Percentiles rank a stretch among this genome's conserved stretches.
phyloP scores from a whole-genome alignment of 2,329 filamentous ascomycete species.

The Drechslerella dactyloides region DNA sequence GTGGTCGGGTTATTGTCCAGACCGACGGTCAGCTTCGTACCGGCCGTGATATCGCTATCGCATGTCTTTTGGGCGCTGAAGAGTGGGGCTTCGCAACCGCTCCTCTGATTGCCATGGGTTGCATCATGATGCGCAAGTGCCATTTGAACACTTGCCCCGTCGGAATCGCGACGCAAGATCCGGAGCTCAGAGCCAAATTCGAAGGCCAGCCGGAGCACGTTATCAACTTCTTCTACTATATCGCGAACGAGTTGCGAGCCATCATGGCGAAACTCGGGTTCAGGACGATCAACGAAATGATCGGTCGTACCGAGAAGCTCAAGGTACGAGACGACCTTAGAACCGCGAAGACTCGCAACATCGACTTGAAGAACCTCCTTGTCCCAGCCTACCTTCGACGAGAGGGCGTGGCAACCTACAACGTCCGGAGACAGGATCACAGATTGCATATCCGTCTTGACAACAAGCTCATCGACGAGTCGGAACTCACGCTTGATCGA shows the following conservation, averaged over 20 bases:
- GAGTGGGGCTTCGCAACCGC: slow-evolving; percentile 97
- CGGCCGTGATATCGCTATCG: slow-evolving; percentile 90
- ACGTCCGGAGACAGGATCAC: slow-evolving; percentile 97
- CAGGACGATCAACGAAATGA: slow-evolving; percentile 97
- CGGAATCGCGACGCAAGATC: slow-evolving; percentile 93
- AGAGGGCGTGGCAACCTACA: slow-evolving; percentile 93
- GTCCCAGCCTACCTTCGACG: slow-evolving; percentile 95
- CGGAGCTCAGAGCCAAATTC: slow-evolving; percentile 93
- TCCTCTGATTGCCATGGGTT: slow-evolving; percentile 94
- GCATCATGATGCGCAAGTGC: slow-evolving; percentile 79
- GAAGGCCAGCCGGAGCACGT: slow-evolving; percentile 91
- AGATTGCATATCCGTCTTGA: slow-evolving; percentile 89
- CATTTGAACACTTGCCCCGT: slow-evolving; percentile 80
- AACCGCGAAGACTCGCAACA: slow-evolving; percentile 87
- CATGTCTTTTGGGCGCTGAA: slow-evolving; percentile 93
- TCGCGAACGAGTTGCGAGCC: slow-evolving; percentile 91
- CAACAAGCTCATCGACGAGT: slow-evolving; percentile 96
- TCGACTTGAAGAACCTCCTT: slow-evolving; percentile 88
- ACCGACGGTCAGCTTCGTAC: slow-evolving; percentile 94
- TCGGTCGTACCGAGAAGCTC: slow-evolving; percentile 85
- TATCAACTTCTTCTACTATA: slow-evolving; percentile 99
- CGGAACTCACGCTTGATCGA: slow-evolving; percentile 92
- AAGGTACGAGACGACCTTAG: slow-evolving; percentile 86
- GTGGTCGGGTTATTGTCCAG: slow-evolving; percentile 93
- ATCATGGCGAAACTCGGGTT: slow-evolving; percentile 97